Evolutionary conservation across 768 basidiomycete genomes (phyloP), one percentile per base, ranked within the genome.

Genomic region (Lactarius sp.): DNA sequence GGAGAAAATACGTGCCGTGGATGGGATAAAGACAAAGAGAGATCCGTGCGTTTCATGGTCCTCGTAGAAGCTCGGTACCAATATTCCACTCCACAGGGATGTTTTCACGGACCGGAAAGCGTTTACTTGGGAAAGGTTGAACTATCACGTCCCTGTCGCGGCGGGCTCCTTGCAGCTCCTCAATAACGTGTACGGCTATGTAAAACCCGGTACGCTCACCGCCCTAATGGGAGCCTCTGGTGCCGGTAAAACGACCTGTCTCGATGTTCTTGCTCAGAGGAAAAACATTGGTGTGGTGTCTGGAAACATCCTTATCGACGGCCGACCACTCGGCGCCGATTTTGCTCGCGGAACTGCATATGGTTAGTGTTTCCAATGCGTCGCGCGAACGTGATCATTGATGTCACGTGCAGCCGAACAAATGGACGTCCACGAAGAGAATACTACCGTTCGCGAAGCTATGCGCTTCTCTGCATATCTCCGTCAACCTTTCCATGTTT

Each of bases 141-240:
- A 88, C 72, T 94, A 94, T 70, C 79, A 81, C 68, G 89, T 94
- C 0, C 90, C 89, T 1, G 82, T 86, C 0, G 76, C 85, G 0
- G 82, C 81, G 39, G 88, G 87, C 6, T 77, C 77, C 22, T 77
- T 76, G 9, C 80, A 83, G 44, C 77, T 94, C 8, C 80, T 94
- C 44, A 84, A 93, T 68, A 85, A 91, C 68, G 84, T 94, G 14
- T 82, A 80, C 62, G 92, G 92, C 0, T 93, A 85, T 71, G 88
- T 92, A 51, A 88, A 87, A 68, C 93, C 93, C 8, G 93, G 92
- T 2, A 91, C 86, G 18, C 73, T 94, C 6, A 68, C 68, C 0
- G 92, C 92, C 0, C 78, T 94, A 5, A 92, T 95, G 92, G 92
- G 92, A 65, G 87, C 88, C 16, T 87, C 85, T 61, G 90, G 90